These are phyloP conservation scores for Geranium brycei DNA, from an alignment of 345 rosid genomes.

Conservation along the genomic window DNA sequence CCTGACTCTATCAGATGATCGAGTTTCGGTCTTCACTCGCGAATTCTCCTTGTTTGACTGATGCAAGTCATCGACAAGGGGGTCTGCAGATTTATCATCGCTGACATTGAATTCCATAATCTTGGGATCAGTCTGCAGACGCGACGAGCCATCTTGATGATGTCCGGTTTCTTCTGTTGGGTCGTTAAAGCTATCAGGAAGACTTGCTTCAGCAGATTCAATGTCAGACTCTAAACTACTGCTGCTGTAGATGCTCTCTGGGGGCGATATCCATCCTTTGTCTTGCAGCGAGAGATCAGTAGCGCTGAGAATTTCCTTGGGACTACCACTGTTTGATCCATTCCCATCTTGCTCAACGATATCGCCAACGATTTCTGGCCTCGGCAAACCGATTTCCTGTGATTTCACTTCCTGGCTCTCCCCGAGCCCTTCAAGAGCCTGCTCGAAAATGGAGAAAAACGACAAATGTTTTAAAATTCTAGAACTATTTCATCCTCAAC, in stretches of 20 bases:
- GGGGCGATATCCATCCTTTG: conserved; percentile 70
- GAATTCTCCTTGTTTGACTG: conserved; percentile 13
- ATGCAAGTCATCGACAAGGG: conserved; percentile 22
- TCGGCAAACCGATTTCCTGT: conserved; percentile 34
- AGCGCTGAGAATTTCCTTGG: conserved; percentile 23
- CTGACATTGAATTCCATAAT: conserved; percentile 14
- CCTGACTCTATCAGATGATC: conserved; percentile 23
- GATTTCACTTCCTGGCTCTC: conserved; percentile 59
- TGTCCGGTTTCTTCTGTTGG: conserved; percentile 23
- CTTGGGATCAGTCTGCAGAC: conserved; percentile 12
- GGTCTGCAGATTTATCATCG: conserved; percentile 24
- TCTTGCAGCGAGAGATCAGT: conserved; percentile 36
- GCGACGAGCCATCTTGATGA: conserved; percentile 15
- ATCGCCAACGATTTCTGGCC: conserved; percentile 34
- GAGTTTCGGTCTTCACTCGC: conserved; percentile 16
- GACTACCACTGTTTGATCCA: conserved; percentile 28
- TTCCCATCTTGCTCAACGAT: conserved; percentile 29
- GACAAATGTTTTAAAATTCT: neutral
- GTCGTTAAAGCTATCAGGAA: conserved; percentile 24
- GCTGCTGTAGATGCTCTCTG: conserved; percentile 54
- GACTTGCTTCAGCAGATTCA: conserved; percentile 28
- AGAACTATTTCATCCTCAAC: too few species aligned
- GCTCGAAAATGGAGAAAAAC: conserved; percentile 5
- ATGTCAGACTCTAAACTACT: conserved; percentile 39
- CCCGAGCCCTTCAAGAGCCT: conserved; percentile 72